Evolutionary conservation across 306 rosid species (phyloP).

Genomic region (Sphenostylis stenocarpa): DNA sequence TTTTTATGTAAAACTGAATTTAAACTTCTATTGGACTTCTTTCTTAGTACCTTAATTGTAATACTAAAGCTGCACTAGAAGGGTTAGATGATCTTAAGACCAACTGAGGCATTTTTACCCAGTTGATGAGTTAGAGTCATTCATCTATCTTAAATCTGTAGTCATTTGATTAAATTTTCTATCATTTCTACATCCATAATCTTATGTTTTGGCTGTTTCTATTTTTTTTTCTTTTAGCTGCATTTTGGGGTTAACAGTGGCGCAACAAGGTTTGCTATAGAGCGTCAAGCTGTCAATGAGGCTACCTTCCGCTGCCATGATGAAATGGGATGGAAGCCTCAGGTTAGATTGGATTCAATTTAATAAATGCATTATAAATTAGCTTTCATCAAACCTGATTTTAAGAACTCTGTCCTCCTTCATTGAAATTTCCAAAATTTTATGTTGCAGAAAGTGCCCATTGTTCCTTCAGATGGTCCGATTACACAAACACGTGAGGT

Average conservation of each 20-base stretch:
- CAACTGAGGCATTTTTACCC: neutral
- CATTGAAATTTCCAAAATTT: constrained; percentile 24
- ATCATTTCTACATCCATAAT: neutral
- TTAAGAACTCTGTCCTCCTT: constrained; percentile 9
- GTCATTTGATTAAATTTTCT: neutral
- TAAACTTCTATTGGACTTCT: neutral
- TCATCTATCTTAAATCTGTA: constrained; percentile 3
- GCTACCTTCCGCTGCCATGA: constrained; percentile 98
- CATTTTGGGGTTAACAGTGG: constrained; percentile 98
- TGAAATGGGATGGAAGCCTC: constrained; percentile 99
- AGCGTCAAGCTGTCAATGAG: constrained; percentile 94
- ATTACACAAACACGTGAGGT: constrained; percentile 71
- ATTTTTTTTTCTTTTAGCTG: constrained; percentile 48
- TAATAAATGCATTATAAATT: neutral
- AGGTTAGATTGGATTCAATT: constrained; percentile 47
- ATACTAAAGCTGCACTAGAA: neutral
- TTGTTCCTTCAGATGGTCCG: constrained; percentile 75
- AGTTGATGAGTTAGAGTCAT: constrained; percentile 2
- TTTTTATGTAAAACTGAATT: neutral
- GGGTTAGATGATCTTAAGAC: neutral
- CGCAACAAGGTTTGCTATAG: constrained; percentile 87
- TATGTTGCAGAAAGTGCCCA: constrained; percentile 80
- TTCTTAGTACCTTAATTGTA: neutral
- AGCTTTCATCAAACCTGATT: constrained; percentile 21
- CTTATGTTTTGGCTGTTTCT: constrained; percentile 18